Conservation (phyloP, 2,329 filamentous ascomycete genomes). For the Chalara sp. region DNA sequence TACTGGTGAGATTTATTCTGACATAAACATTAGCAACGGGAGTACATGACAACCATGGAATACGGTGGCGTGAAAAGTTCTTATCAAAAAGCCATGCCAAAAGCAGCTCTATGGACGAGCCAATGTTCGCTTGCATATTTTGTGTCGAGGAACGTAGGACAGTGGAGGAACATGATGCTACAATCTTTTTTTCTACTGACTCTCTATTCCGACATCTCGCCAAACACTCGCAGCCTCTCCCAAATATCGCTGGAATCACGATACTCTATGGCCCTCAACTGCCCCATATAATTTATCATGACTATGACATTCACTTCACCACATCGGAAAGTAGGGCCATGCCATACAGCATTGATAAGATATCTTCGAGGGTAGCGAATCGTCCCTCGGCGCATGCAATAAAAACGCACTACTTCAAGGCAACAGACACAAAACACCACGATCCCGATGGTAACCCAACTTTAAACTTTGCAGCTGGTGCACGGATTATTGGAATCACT, state of each 20-base stretch:
- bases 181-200: conserved; percentile 24
- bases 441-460: conserved; percentile 22
- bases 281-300: conserved; percentile 11
- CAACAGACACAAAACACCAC: conserved; percentile 6
- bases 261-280: conserved; percentile 21
- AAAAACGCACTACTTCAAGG: conserved; percentile 20
- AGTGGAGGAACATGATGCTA: conserved; percentile 27
- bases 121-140: conserved; percentile 27
- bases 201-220: conserved; percentile 25
- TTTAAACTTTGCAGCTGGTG: conserved; percentile 23
- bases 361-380: conserved; percentile 17
- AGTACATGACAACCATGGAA: conserved; percentile 24
- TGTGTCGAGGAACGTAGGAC: conserved; percentile 25
- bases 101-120: conserved; percentile 19
- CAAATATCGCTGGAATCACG: conserved; percentile 19
- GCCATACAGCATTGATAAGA: conserved; percentile 17
- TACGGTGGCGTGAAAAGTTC: conserved; percentile 24
- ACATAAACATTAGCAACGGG: conserved; percentile 13
- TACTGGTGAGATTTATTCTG: neutral
- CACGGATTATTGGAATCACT: conserved; percentile 23
- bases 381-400: conserved; percentile 19
- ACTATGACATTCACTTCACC: conserved; percentile 26
- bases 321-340: conserved; percentile 9
- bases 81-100: conserved; percentile 25
- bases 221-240: conserved; percentile 22